These are phyloP conservation scores for Sinapis alba DNA, from an alignment of 441 rosid genomes.

Conservation along the genomic window DNA sequence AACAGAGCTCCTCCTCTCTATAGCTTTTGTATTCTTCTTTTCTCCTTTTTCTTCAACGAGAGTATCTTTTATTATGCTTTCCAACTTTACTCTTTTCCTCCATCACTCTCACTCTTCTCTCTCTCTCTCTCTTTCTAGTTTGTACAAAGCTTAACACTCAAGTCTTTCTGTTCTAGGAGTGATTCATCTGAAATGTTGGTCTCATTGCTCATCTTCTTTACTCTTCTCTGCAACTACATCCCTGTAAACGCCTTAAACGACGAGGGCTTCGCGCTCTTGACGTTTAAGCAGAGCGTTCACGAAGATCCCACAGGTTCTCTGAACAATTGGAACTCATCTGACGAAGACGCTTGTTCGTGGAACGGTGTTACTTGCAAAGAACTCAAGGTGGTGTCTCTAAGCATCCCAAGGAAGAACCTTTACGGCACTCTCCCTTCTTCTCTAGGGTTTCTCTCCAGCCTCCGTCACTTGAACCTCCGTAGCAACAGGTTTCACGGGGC, in stretches of 20 bases:
- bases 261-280: constrained; percentile 77
- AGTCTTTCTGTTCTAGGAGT: constrained; percentile 28
- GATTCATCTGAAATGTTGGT: constrained; percentile 44
- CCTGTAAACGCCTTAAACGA: constrained; percentile 48
- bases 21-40: constrained; percentile 40
- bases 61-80: constrained; percentile 40
- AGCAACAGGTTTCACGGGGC: constrained; percentile 65
- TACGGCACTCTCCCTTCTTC: constrained; percentile 75
- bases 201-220: constrained; percentile 44
- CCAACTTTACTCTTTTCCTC: constrained; percentile 37
- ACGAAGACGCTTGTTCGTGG: constrained; percentile 82
- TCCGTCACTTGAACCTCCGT: constrained; percentile 89
- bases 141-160: constrained; percentile 27
- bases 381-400: constrained; percentile 70
- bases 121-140: constrained; percentile 23
- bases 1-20: constrained; percentile 26
- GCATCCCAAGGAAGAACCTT: constrained; percentile 86
- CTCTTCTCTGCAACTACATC: constrained; percentile 46
- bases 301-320: constrained; percentile 83
- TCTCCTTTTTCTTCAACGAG: constrained; percentile 27
- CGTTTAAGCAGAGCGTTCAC: constrained; percentile 65
- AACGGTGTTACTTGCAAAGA: constrained; percentile 93
- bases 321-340: constrained; percentile 85
- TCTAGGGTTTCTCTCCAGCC: constrained; percentile 75
- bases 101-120: constrained; percentile 37